These are phyloP conservation scores for Draba incana DNA, from an alignment of 345 rosid genomes.

Conservation along the genomic window DNA sequence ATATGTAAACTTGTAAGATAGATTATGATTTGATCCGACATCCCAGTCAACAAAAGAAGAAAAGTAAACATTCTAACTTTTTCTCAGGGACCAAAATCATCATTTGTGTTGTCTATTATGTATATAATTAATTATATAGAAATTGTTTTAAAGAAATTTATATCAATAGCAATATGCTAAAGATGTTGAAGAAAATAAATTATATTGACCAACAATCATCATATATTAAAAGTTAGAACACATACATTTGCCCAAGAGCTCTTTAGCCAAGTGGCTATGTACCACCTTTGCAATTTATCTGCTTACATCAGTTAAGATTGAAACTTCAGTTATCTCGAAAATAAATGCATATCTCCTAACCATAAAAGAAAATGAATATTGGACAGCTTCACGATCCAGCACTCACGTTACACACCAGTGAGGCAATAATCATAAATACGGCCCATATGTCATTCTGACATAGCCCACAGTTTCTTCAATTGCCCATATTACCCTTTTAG, in stretches of 20 bases:
- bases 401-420: background rate
- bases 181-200: too few species aligned
- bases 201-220: too few species aligned
- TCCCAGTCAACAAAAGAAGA: background rate
- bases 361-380: slow-evolving; percentile 19
- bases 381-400: slow-evolving; percentile 29
- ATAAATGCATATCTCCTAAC: slow-evolving; percentile 15
- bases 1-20: slow-evolving; percentile 9
- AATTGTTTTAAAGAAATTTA: too few species aligned
- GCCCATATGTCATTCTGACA: slow-evolving; percentile 28
- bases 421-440: slow-evolving; percentile 20
- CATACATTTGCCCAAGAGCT: too few species aligned
- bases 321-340: too few species aligned
- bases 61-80: background rate
- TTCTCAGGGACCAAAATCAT: slow-evolving; percentile 13
- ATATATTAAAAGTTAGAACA: too few species aligned
- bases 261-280: too few species aligned
- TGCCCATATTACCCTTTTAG: slow-evolving; percentile 30
- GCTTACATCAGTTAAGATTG: too few species aligned
- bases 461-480: background rate
- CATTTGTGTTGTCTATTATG: background rate
- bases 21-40: slow-evolving; percentile 10
- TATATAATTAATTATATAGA: too few species aligned
- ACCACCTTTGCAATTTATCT: too few species aligned
- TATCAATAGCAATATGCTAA: too few species aligned